These are phyloP conservation scores for Eutrema salsugineum DNA, from an alignment of 441 rosid genomes.

Conservation along the genomic window DNA sequence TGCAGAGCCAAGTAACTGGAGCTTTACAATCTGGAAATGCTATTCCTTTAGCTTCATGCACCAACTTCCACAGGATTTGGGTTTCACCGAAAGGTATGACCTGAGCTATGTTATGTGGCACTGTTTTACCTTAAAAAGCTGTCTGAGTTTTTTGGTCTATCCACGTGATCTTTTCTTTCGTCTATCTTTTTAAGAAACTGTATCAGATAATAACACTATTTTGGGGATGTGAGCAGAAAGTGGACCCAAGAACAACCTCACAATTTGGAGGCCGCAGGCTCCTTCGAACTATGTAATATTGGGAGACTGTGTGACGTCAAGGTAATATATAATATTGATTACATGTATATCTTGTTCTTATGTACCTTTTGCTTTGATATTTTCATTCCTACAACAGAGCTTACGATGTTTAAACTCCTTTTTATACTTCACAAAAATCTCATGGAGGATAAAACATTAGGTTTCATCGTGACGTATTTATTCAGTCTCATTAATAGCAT, in stretches of 20 bases:
- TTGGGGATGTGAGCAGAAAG: constrained; percentile 55
- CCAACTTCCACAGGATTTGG: constrained; percentile 86
- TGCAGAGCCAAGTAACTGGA: constrained; percentile 77
- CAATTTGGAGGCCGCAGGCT: constrained; percentile 98
- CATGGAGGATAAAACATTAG: background rate
- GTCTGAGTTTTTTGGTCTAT: constrained; percentile 10
- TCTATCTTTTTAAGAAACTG: constrained; percentile 15
- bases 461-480: background rate
- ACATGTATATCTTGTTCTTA: constrained; percentile 2
- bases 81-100: constrained; percentile 82
- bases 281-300: constrained; percentile 94
- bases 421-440: background rate
- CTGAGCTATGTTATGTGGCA: constrained; percentile 9
- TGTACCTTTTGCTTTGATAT: constrained; percentile 8
- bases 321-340: constrained; percentile 43
- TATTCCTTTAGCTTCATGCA: constrained; percentile 82
- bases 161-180: constrained; percentile 1
- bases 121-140: constrained; percentile 4
- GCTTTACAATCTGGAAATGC: constrained; percentile 95
- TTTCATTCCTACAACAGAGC: background rate
- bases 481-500: constrained; percentile 1
- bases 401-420: constrained; percentile 2
- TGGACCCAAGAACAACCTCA: constrained; percentile 73
- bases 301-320: constrained; percentile 99
- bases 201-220: constrained; percentile 17